phyloP scores from a whole-genome alignment of 169 alveolate genomes.

The Besnoitia besnoiti region DNA sequence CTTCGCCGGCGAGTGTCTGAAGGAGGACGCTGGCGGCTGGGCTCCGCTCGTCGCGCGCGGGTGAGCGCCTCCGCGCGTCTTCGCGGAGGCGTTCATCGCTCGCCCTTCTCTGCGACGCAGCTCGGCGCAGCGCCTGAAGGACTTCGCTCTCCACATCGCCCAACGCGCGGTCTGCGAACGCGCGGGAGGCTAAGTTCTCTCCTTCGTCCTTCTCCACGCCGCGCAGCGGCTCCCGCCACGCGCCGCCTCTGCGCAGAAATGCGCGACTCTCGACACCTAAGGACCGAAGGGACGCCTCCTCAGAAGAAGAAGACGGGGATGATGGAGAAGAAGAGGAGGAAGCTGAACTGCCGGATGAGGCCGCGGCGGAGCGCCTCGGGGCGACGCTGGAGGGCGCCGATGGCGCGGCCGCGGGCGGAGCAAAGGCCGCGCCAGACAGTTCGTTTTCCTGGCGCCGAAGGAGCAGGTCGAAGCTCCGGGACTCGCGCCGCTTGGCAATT shows the following conservation, averaged over 20 bases:
- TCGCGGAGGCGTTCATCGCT: neutral
- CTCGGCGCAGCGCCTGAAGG: neutral
- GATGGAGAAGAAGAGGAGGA: neutral
- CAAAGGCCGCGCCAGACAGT: neutral
- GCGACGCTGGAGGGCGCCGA: neutral
- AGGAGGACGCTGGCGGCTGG: neutral
- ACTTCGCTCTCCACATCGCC: neutral
- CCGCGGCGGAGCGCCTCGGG: neutral
- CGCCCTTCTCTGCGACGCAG: neutral
- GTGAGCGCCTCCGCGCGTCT: neutral
- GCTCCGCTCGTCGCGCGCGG: neutral
- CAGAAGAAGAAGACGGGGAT: neutral
- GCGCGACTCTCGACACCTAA: neutral
- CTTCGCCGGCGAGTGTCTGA: neutral
- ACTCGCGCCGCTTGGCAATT: neutral
- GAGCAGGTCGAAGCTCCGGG: neutral
- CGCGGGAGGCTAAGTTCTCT: neutral
- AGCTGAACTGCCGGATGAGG: neutral
- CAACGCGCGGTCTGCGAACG: neutral
- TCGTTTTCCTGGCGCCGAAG: neutral
- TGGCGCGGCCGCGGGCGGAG: neutral
- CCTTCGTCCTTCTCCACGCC: neutral
- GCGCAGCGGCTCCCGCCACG: conserved; percentile 4
- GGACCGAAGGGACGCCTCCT: neutral
- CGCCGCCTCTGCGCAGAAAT: neutral